Base-by-base conservation (phyloP, 2,329 filamentous ascomycete genomes). In the Pezicula carpinea region DNA sequence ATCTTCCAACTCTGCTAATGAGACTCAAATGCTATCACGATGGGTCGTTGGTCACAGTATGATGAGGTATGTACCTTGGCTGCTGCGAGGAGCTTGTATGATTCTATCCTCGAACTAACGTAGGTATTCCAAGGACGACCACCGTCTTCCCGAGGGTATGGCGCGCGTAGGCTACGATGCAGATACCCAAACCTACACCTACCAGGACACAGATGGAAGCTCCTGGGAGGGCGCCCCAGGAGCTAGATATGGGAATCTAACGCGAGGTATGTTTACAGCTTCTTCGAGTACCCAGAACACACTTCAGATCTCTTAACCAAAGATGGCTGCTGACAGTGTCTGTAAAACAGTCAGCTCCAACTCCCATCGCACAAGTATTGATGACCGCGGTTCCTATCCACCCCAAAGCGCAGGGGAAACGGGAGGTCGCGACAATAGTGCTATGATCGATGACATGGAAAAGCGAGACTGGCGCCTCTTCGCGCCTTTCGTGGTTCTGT, bases 111-210 rank as follows among this genome's bases (percentile, higher is more conserved):
- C 6, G 23, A 38, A 43, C 18, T 19, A 22, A 34, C 21, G 6
- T 26, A 26, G 7, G 6, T 26, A 26, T 26, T 10, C 11, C 11
- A 26, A 48, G 47, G 77, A 80, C 52, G 68, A 72, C 18, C 67
- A 74, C 47, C 74, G 77, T 36, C 70, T 81, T 14, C 77, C 77
- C 3, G 66, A 73, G 34, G 77, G 76, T 61, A 77, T 80, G 70
- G 59, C 65, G 35, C 70, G 77, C 47, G 66, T 77, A 22, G 75
- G 75, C 53, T 80, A 81, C 64, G 77, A 80, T 51, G 74, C 75
- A 46, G 76, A 79, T 59, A 72, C 67, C 1, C 69, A 77, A 54
- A 63, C 67, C 44, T 79, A 79, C 63, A 76, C 72, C 17, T 80
- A 73, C 61, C 68, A 67, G 46, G 75, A 77, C 46, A 49, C 60